These are phyloP conservation scores for Acacia concinna DNA, from an alignment of 331 rosid genomes.

Conservation along the genomic window DNA sequence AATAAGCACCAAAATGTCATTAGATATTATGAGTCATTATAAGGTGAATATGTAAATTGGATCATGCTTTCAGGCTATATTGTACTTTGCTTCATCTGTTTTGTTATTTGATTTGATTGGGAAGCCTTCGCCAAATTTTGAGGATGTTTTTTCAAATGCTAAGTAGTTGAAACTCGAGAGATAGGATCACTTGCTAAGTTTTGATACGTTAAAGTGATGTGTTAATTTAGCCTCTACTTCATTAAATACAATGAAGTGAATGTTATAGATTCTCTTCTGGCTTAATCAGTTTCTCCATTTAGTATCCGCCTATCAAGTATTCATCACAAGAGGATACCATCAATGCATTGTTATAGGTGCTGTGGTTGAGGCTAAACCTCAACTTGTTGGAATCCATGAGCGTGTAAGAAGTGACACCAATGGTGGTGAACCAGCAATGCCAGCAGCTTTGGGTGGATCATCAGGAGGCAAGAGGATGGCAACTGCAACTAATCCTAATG, in stretches of 20 bases:
- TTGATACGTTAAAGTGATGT: neutral
- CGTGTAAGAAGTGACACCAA: constrained; percentile 88
- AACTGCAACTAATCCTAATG: constrained; percentile 87
- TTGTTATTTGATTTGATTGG: neutral
- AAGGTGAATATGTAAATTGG: neutral
- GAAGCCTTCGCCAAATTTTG: neutral
- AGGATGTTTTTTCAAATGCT: neutral
- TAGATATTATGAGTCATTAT: neutral
- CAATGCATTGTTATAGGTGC: constrained; percentile 50
- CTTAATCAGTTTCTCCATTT: neutral
- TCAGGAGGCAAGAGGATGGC: constrained; percentile 60
- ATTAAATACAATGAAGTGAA: constrained; percentile 11
- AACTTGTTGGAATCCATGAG: constrained; percentile 91
- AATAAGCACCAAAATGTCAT: neutral
- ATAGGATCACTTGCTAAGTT: neutral
- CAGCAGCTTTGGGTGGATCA: constrained; percentile 43
- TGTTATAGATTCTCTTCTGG: neutral
- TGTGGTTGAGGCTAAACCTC: constrained; percentile 82
- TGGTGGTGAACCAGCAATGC: constrained; percentile 57
- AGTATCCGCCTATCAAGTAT: neutral
- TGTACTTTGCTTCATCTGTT: neutral
- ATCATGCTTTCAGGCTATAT: neutral
- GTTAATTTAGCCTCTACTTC: neutral
- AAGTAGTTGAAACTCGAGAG: neutral
- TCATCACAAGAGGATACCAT: constrained; percentile 5